Conservation (phyloP, 768 basidiomycete species). For the Naganishia kalamii region DNA sequence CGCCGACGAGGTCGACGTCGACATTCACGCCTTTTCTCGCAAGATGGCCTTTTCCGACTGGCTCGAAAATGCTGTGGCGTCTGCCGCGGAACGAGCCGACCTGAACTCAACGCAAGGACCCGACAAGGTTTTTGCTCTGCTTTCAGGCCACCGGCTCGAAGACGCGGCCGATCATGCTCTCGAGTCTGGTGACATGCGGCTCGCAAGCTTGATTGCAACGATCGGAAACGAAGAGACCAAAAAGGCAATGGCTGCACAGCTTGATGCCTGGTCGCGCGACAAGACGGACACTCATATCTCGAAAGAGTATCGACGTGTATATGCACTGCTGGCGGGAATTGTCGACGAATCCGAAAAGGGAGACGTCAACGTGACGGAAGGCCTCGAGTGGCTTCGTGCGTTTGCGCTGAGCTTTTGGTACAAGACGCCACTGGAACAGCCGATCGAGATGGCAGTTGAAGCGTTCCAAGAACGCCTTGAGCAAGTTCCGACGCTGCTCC, state of each 20-base stretch:
- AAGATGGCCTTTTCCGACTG: constrained; percentile 75
- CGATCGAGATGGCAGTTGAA: constrained; percentile 63
- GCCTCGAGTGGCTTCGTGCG: constrained; percentile 87
- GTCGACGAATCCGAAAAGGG: constrained; percentile 55
- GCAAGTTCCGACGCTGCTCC: constrained; percentile 33
- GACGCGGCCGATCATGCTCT: constrained; percentile 69
- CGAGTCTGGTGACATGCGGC: constrained; percentile 69
- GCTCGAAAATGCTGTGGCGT: constrained; percentile 67
- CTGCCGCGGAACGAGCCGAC: constrained; percentile 64
- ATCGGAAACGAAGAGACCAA: constrained; percentile 63
- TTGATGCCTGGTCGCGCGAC: constrained; percentile 76
- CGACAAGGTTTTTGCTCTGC: constrained; percentile 62
- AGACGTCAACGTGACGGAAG: constrained; percentile 61
- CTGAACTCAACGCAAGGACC: constrained; percentile 45
- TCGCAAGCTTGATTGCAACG: constrained; percentile 84
- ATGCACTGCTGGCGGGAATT: constrained; percentile 75
- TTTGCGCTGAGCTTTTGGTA: constrained; percentile 91
- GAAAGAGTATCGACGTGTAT: constrained; percentile 66
- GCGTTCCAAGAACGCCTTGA: constrained; percentile 53
- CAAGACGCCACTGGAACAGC: constrained; percentile 56
- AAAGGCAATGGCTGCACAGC: constrained; percentile 65
- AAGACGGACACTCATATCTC: constrained; percentile 64
- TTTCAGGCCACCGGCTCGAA: constrained; percentile 83
- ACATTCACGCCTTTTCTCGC: constrained; percentile 56
- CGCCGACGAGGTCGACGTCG: constrained; percentile 41